phyloP scores from a whole-genome alignment of 1,139 yeast species.

The Yamadazyma oceani region DNA sequence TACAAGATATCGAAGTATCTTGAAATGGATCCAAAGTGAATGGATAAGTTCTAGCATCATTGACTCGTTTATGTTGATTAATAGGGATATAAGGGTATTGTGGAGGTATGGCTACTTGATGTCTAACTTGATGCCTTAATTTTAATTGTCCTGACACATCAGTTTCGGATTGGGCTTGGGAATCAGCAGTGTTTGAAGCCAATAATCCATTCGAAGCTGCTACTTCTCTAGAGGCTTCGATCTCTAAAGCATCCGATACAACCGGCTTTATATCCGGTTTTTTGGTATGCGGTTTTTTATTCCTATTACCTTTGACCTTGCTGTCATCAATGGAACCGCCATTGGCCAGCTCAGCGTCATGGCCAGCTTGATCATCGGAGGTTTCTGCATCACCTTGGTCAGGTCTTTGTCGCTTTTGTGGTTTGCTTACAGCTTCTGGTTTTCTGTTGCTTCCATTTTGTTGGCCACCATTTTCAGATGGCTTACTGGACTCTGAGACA shows the following conservation, averaged over 20 bases:
- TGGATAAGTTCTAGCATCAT: slow-evolving; percentile 87
- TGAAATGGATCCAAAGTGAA: slow-evolving; percentile 94
- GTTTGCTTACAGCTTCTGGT: slow-evolving; percentile 6
- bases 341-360: slow-evolving; percentile 12
- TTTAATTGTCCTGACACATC: slow-evolving; percentile 57
- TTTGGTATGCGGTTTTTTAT: slow-evolving; percentile 18
- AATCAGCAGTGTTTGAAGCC: slow-evolving; percentile 29
- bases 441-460: slow-evolving; percentile 9
- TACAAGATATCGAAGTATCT: slow-evolving; percentile 91
- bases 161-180: slow-evolving; percentile 21
- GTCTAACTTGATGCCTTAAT: slow-evolving; percentile 90
- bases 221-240: slow-evolving; percentile 88
- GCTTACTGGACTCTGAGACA: slow-evolving; percentile 27
- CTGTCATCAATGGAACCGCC: too few species aligned
- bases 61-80: slow-evolving; percentile 71
- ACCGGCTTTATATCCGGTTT: slow-evolving; percentile 54
- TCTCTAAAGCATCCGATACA: slow-evolving; percentile 86
- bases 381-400: slow-evolving; percentile 9
- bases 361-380: slow-evolving; percentile 15
- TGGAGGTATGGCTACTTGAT: slow-evolving; percentile 96
- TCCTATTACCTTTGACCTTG: slow-evolving; percentile 5
- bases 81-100: slow-evolving; percentile 86
- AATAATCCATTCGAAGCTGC: slow-evolving; percentile 73
- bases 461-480: slow-evolving; percentile 14
- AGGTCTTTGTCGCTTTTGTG: slow-evolving; percentile 12